A percentile compares a stretch with the other conserved stretches of the same genome.
These are phyloP conservation scores for Simmondsia chinensis DNA, from an alignment of 148 eudicot genomes.

Conservation along the genomic window DNA sequence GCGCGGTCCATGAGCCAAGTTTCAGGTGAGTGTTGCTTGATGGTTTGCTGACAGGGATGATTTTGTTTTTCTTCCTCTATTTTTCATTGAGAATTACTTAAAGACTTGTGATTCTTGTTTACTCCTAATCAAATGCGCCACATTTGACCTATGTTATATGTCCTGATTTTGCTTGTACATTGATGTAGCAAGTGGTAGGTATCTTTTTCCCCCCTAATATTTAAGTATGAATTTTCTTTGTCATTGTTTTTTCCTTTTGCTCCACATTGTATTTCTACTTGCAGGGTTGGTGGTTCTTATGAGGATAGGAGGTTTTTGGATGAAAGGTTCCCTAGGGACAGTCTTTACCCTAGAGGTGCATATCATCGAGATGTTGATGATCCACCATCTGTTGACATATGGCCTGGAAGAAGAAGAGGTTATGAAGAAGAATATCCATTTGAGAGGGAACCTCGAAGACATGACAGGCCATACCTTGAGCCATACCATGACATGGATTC, in stretches of 20 bases:
- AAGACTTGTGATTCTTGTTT: no score
- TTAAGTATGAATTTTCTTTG: not conserved
- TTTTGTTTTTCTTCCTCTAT: no score
- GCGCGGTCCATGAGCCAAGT: slow-evolving; percentile 78
- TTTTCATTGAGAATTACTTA: no score
- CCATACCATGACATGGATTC: slow-evolving; percentile 52
- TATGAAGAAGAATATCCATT: slow-evolving; percentile 76
- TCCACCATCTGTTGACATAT: slow-evolving; percentile 53
- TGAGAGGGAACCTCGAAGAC: slow-evolving; percentile 71
- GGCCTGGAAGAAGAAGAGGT: slow-evolving; percentile 79
- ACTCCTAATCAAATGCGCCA: no score
- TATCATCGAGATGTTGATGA: slow-evolving; percentile 66
- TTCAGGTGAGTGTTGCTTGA: slow-evolving; percentile 67
- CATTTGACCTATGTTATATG: no score
- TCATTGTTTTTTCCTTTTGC: slow-evolving; percentile 11
- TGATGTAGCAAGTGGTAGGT: no score
- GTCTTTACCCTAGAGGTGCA: slow-evolving; percentile 49
- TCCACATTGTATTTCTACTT: slow-evolving; percentile 20
- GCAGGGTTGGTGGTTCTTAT: slow-evolving; percentile 76
- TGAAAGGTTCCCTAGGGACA: slow-evolving; percentile 73
- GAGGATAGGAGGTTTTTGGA: slow-evolving; percentile 87
- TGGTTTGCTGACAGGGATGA: no score
- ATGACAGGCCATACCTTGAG: slow-evolving; percentile 58
- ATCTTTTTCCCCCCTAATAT: not conserved
- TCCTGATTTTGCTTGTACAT: no score